Evolutionary conservation across 768 basidiomycete species (phyloP).

Genomic region (Exidia glandulosa): DNA sequence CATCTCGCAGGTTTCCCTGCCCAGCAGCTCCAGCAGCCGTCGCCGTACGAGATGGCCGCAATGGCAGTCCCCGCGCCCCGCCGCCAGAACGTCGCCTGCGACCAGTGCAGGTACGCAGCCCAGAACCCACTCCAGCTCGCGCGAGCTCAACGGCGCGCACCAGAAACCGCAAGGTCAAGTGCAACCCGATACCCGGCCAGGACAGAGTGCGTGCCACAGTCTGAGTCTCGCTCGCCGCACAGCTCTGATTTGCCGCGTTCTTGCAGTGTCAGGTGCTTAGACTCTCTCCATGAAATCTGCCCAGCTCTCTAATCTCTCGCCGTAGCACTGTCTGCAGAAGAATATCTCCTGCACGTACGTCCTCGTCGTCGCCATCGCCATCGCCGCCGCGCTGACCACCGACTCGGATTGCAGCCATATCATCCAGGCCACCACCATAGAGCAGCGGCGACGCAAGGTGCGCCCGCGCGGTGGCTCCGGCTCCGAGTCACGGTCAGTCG

Average conservation of each 20-base stretch:
- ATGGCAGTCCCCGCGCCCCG: constrained; percentile 50
- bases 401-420: constrained; percentile 39
- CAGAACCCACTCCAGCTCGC: constrained; percentile 7
- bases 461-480: constrained; percentile 55
- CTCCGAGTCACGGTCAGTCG: constrained; percentile 35
- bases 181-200: constrained; percentile 69
- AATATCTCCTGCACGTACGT: constrained; percentile 88
- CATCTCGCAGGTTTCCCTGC: not conserved
- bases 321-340: constrained; percentile 74
- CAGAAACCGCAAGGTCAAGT: constrained; percentile 83
- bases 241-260: not conserved
- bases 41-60: not conserved
- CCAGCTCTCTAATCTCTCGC: constrained; percentile 6
- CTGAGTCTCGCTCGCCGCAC: constrained; percentile 8
- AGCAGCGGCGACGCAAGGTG: constrained; percentile 43
- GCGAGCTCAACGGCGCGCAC: constrained; percentile 4
- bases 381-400: not conserved
- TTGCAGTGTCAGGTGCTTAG: constrained; percentile 53
- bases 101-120: constrained; percentile 65
- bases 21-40: not conserved
- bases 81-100: constrained; percentile 89
- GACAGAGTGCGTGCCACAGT: constrained; percentile 49
- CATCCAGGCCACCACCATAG: constrained; percentile 78
- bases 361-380: constrained; percentile 7
- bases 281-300: constrained; percentile 8